Evolutionary conservation across 352 stramenopile species (phyloP), one percentile per base, ranked within the genome.

Genomic region (Globisporangium mamillatum): DNA sequence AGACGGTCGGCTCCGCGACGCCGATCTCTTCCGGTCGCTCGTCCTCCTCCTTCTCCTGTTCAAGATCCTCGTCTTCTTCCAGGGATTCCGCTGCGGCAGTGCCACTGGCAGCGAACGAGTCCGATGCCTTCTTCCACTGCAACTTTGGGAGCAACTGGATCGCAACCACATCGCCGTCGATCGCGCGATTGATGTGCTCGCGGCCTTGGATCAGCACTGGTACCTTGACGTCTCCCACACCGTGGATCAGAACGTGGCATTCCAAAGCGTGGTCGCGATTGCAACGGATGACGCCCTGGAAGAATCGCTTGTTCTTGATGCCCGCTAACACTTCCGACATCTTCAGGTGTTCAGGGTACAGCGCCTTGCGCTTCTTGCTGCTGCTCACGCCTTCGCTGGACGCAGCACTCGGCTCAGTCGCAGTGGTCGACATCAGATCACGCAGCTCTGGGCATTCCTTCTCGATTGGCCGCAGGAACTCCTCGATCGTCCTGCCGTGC

Each of bases 81-180:
- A 80, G 60, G 20, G 77, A 75, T 1, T 88, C 73, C 3, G 79
- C 75, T 20, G 68, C 72, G n/a, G 68, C 61, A 10, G 76, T 78
- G 3, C 71, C 75, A 60, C 86, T 85, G 2, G 76, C 74, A 18
- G 78, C 81, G 52, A 92, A 94, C 32, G 80, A 79, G 56, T 94
- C 82, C 0, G 84, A 92, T 18, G 84, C 76, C 60, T 87, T 88
- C 68, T 89, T 94, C 86, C 86, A 94, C 62, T 90, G 73, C 0
- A 75, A 73, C 64, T 98, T 86, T 4, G 91, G 79, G 55, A 99
- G 76, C 55, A 99, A 68, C 69, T 98, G 86, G 68, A 99, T 94
- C 1, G 92, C 96, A 1, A 99, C 97, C n/a, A 98, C 71, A 77
- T 99, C 98, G 20, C 97, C 98, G 75, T 99, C 97, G 62, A 99